Percentiles rank a stretch among this genome's conserved stretches.
phyloP scores from a whole-genome alignment of 176 grass and related monocot genomes.

The Poa annua region DNA sequence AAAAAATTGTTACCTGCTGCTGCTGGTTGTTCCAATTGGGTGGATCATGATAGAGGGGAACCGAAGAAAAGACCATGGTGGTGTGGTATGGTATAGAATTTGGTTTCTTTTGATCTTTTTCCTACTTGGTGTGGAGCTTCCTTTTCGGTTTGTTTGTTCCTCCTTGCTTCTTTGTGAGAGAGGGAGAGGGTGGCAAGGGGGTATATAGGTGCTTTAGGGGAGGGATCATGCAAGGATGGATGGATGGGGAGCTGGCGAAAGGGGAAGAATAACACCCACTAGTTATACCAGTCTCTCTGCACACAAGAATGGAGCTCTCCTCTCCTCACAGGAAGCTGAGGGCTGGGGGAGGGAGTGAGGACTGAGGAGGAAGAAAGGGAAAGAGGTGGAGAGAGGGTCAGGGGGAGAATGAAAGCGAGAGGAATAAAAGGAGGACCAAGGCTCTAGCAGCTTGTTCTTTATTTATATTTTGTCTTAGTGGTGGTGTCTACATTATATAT shows the following conservation, averaged over 20 bases:
- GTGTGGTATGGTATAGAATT: constrained; percentile 61
- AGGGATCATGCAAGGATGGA: constrained; percentile 52
- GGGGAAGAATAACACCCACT: constrained; percentile 70
- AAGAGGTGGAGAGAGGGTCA: constrained; percentile 18
- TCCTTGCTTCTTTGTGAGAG: constrained; percentile 48
- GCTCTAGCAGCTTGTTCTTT: constrained; percentile 15
- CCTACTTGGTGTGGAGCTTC: constrained; percentile 46
- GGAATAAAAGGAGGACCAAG: constrained; percentile 58
- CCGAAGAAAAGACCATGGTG: constrained; percentile 91
- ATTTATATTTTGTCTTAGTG: constrained; percentile 53
- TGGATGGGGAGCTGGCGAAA: constrained; percentile 43
- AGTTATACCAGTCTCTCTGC: constrained; percentile 36
- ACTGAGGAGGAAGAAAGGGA: constrained; percentile 21
- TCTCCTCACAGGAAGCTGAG: constrained; percentile 14
- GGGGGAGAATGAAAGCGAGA: constrained; percentile 46
- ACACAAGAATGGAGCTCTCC: constrained; percentile 38
- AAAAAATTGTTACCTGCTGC: constrained; percentile 66
- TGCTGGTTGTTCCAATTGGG: constrained; percentile 92
- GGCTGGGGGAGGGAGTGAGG: constrained; percentile 13
- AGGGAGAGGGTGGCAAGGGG: constrained; percentile 17
- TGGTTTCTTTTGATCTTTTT: constrained; percentile 67
- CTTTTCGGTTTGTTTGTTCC: constrained; percentile 56
- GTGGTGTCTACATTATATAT: constrained; percentile 53
- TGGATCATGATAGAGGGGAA: constrained; percentile 90
- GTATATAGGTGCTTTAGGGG: constrained; percentile 62